Evolutionary conservation across 176 grass and related monocot genomes (phyloP), one percentile per base, ranked within the genome.

Genomic region (Melocanna baccifera): DNA sequence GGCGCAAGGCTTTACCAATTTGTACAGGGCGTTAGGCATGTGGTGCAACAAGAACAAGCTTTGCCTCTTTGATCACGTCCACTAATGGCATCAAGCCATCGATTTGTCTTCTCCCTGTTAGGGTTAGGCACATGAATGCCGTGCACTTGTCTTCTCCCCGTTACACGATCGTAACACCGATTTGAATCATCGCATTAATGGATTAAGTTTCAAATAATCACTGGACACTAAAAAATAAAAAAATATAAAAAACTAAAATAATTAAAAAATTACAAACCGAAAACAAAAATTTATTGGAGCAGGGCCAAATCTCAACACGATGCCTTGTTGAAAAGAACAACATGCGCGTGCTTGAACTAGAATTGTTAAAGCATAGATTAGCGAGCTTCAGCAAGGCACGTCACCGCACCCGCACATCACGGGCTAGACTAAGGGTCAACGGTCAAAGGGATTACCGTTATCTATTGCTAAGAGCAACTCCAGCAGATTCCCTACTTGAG

Each of bases 21-120:
- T 50, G 76, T 23, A 22, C 71, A 86, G 52, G 28, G 78, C 78
- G 71, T 75, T 29, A 40, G 39, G 86, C 83, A 81, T 90, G 83
- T 77, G 88, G 40, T n/a, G 20, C 51, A 18, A 1, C 20, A 48
- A 63, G 10, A 50, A 77, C 51, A 4, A 34, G 71, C 22, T 81
- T 69, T 26, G 32, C 32, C 39, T 29, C 57, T 50, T 34, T 14
- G 58, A 4, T 67, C 57, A 1, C 59, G 8, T 29, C 34, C 43
- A 14, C 3, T 13, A 62, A 64, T 63, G 83, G 56, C 45, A 71
- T 48, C 58, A 13, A n/a, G 26, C 8, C 8, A 51, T 30, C 18
- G 12, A 59, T 62, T 67, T 81, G 76, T 85, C 61, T 66, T 45
- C 47, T 67, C 13, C 36, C 11, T n/a, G n/a, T 51, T 67, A 30